phyloP scores from a whole-genome alignment of 2,329 filamentous ascomycete species.

The Curvularia spicifera region DNA sequence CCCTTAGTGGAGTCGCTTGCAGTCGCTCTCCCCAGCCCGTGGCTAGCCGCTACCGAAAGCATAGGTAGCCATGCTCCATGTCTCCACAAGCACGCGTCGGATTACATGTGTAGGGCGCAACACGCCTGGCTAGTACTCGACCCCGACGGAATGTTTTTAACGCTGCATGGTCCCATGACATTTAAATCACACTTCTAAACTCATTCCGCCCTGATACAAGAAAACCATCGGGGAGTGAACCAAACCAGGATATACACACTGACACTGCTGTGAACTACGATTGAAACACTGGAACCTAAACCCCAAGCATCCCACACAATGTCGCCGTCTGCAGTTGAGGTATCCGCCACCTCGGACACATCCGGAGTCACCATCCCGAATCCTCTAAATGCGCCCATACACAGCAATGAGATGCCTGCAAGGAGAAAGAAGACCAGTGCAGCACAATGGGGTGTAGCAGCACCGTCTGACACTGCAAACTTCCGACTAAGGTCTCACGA shows the following conservation, averaged over 20 bases:
- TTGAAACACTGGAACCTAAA: neutral
- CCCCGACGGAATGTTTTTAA: constrained; percentile 9
- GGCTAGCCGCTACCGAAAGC: constrained; percentile 39
- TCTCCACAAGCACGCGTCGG: constrained; percentile 23
- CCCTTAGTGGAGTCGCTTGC: constrained; percentile 27
- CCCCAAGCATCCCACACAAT: constrained; percentile 13
- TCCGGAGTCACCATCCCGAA: constrained; percentile 54
- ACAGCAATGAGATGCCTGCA: constrained; percentile 68
- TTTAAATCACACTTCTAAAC: neutral
- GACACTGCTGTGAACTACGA: neutral
- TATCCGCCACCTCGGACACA: constrained; percentile 56
- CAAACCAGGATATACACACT: neutral
- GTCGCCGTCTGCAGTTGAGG: constrained; percentile 50
- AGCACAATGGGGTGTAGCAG: constrained; percentile 76
- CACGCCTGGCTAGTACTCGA: constrained; percentile 5
- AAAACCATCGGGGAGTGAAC: neutral
- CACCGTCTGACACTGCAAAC: constrained; percentile 77
- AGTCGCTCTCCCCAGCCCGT: constrained; percentile 38
- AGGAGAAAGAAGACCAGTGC: constrained; percentile 74
- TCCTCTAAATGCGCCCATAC: constrained; percentile 59
- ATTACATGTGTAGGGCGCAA: constrained; percentile 35
- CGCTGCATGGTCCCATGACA: neutral
- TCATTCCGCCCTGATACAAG: neutral
- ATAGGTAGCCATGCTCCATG: constrained; percentile 25
- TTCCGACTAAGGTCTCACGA: constrained; percentile 72